Percentiles rank a stretch among this genome's conserved stretches.
These are phyloP conservation scores for Pycnococcus provasolii DNA, from an alignment of 139 green algal species.

Conservation along the genomic window DNA sequence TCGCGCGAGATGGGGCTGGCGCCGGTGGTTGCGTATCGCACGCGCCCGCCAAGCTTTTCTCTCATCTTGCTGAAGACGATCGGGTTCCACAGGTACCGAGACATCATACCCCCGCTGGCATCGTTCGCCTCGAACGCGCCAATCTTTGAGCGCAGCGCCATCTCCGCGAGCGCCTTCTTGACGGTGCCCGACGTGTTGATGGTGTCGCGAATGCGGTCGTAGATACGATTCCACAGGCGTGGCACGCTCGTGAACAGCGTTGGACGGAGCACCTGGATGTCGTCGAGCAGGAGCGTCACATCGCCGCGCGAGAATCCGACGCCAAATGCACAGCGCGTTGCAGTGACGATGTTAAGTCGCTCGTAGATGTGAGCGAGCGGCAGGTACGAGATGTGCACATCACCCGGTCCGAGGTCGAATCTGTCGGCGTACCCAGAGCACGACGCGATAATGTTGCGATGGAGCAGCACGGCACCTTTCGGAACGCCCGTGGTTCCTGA, in stretches of 20 bases:
- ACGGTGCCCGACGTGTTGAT: slow-evolving; percentile 37
- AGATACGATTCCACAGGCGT: slow-evolving; percentile 92
- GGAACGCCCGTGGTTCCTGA: slow-evolving; percentile 41
- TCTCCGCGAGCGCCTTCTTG: slow-evolving; percentile 44
- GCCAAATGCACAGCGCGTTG: slow-evolving; percentile 21
- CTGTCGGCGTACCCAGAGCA: slow-evolving; percentile 20
- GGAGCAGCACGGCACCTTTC: slow-evolving; percentile 41
- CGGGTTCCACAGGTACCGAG: slow-evolving; percentile 69
- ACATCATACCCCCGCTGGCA: slow-evolving; percentile 41
- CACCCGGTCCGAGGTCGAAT: slow-evolving; percentile 1
- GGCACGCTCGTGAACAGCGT: slow-evolving; percentile 81
- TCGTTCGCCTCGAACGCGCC: slow-evolving; percentile 45
- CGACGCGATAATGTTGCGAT: slow-evolving; percentile 36
- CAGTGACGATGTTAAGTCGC: slow-evolving; percentile 25
- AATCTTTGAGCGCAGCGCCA: no score
- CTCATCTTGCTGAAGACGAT: slow-evolving; percentile 92
- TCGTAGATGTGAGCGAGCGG: slow-evolving; percentile 48
- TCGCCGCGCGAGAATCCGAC: slow-evolving; percentile 22
- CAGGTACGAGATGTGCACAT: slow-evolving; percentile 39
- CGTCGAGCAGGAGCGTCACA: slow-evolving; percentile 30
- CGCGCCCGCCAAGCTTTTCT: slow-evolving; percentile 35
- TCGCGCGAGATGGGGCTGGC: slow-evolving; percentile 80
- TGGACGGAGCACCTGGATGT: slow-evolving; percentile 43
- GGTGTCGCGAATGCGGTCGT: slow-evolving; percentile 50
- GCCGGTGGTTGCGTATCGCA: slow-evolving; percentile 52